These are phyloP conservation scores for Coffea humblotiana DNA, from an alignment of 305 asterid species.

Conservation along the genomic window DNA sequence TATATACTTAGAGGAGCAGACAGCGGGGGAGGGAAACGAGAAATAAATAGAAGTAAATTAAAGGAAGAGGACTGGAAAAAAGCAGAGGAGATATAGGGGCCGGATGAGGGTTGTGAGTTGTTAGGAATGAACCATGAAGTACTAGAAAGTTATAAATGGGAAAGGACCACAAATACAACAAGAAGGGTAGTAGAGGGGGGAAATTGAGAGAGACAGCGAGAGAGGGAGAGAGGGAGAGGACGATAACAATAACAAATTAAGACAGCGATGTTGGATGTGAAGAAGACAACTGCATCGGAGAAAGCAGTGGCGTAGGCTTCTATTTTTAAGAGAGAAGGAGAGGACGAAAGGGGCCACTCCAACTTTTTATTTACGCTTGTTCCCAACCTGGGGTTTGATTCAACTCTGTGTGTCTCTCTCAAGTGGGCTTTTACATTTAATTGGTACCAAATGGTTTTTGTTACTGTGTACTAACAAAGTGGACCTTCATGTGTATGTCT, in stretches of 20 bases:
- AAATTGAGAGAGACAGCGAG: conserved; percentile 17
- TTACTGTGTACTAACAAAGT: conserved; percentile 20
- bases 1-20: not conserved
- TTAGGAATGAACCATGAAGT: not conserved
- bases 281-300: conserved; percentile 50
- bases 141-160: conserved; percentile 36
- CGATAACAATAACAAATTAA: conserved; percentile 15
- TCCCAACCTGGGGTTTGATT: conserved; percentile 24
- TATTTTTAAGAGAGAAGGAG: conserved; percentile 19
- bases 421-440: conserved; percentile 15
- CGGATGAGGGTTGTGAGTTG: conserved; percentile 15
- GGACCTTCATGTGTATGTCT: conserved; percentile 38
- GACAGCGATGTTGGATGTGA: conserved; percentile 58
- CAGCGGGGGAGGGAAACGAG: not conserved
- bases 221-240: conserved; percentile 19
- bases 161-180: conserved; percentile 43
- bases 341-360: not conserved
- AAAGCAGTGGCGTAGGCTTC: conserved; percentile 33
- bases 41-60: not conserved
- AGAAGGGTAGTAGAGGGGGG: not conserved
- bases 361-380: conserved; percentile 18
- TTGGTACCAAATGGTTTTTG: conserved; percentile 7
- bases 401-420: not conserved
- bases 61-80: not conserved
- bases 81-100: conserved; percentile 10